A percentile compares a stretch with the other conserved stretches of the same genome.
phyloP scores from a whole-genome alignment of 352 stramenopile genomes.

The Phytophthora ramorum region DNA sequence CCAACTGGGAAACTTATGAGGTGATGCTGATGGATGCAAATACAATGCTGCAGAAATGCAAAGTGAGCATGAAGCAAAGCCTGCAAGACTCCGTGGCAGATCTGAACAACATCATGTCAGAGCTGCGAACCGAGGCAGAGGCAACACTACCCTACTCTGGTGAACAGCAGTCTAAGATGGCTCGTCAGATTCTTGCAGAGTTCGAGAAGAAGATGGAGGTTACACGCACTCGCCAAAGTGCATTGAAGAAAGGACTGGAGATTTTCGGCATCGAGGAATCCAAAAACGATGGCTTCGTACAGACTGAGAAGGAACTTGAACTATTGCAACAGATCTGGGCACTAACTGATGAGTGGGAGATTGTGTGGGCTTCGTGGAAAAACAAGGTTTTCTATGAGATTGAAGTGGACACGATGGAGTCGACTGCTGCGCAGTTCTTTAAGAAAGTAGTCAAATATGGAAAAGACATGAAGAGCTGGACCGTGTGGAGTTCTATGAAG shows the following conservation, averaged over 20 bases:
- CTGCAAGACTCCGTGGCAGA: constrained; percentile 92
- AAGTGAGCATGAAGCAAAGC: constrained; percentile 96
- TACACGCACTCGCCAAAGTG: constrained; percentile 68
- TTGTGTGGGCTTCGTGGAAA: constrained; percentile 93
- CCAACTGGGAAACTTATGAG: constrained; percentile 89
- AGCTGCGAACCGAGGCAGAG: constrained; percentile 78
- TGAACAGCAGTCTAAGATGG: constrained; percentile 59
- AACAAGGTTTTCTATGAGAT: constrained; percentile 93
- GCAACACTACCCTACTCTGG: constrained; percentile 78
- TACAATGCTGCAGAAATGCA: constrained; percentile 92
- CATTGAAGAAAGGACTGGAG: constrained; percentile 91
- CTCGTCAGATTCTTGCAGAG: constrained; percentile 74
- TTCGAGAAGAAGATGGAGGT: constrained; percentile 92
- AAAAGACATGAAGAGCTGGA: constrained; percentile 94
- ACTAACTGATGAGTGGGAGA: constrained; percentile 89
- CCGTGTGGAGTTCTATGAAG: constrained; percentile 92
- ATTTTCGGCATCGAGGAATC: constrained; percentile 93
- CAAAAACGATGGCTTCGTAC: constrained; percentile 85
- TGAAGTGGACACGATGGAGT: constrained; percentile 93
- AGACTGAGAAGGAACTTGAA: constrained; percentile 91
- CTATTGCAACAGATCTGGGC: constrained; percentile 92
- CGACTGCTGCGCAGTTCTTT: constrained; percentile 87
- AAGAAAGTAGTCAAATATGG: constrained; percentile 94
- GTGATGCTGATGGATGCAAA: constrained; percentile 87
- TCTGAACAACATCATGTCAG: constrained; percentile 86